Conservation (phyloP, 2,329 filamentous ascomycete species). For the Epichloe aotearoae region DNA sequence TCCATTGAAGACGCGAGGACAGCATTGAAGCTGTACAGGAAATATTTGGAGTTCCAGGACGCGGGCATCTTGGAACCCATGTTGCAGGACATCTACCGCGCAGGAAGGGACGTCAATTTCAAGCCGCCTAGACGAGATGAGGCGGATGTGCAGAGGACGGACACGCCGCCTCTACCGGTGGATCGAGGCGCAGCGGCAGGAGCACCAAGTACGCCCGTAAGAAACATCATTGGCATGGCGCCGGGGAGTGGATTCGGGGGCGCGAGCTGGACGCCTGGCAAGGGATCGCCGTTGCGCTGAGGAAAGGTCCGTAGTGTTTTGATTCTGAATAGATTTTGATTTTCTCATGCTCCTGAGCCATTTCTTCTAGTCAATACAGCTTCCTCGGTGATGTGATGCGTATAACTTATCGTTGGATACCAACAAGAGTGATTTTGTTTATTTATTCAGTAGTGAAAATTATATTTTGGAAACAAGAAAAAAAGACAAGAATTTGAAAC, state of each 20-base stretch:
- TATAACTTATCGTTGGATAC: neutral
- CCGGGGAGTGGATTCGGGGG: slow-evolving; percentile 25
- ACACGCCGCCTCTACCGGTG: slow-evolving; percentile 37
- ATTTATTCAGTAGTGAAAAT: neutral
- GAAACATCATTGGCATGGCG: slow-evolving; percentile 22
- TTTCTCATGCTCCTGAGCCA: too few species aligned
- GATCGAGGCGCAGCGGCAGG: slow-evolving; percentile 17
- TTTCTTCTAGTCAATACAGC: too few species aligned
- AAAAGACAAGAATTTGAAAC: neutral
- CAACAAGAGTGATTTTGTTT: neutral
- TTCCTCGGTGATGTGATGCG: too few species aligned
- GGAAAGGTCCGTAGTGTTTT: neutral
- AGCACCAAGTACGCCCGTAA: slow-evolving; percentile 34
- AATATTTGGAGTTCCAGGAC: slow-evolving; percentile 80
- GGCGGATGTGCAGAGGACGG: slow-evolving; percentile 30
- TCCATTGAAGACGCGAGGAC: slow-evolving; percentile 91
- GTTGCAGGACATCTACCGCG: slow-evolving; percentile 71
- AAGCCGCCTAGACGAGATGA: slow-evolving; percentile 37
- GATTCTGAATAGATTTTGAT: neutral
- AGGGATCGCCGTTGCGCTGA: slow-evolving; percentile 24
- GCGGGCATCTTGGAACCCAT: slow-evolving; percentile 73
- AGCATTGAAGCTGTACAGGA: slow-evolving; percentile 75
- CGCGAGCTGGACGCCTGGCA: slow-evolving; percentile 32
- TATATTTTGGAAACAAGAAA: neutral
- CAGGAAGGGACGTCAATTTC: slow-evolving; percentile 34